Base-by-base conservation (phyloP, 805 yeast species). In the Yamadazyma paraphyllophila region DNA sequence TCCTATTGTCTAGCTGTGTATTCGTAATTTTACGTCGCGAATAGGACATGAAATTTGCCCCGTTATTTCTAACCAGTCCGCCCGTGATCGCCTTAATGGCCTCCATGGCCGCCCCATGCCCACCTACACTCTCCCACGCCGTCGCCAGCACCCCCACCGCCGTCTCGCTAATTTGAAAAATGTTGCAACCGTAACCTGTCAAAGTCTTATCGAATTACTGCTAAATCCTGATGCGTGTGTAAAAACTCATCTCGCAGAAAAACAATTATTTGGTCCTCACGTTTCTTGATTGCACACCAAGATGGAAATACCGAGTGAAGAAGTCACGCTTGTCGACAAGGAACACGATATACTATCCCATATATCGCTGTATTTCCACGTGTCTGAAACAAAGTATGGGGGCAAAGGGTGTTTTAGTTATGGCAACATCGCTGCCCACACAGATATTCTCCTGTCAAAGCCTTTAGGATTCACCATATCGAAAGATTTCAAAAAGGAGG, bases 331-430 rank as follows among this genome's bases (percentile, higher is more conserved):
- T 2, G 44, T 46, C 2, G 54, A 48, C 10, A 40, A 32, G 16
- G 54, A 46, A 8, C 39, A 48, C 2, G 53, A 51, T 16, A 55
- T 57, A 36, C 44, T 59, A 16, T 51, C 55, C 2, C 43, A 52
- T 7, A 41, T 69, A 1, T 69, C 75, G 0, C 60, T 61, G 1
- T 48, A 40, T 12, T 73, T 73, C 48, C 55, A 53, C 5, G 68
- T 75, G 1, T 48, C 54, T 3, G 58, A 62, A 32, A 78, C 83
- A 3, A 58, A 61, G 34, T 77, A 75, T 43, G 73, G 74, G 4
- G 85, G 86, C n/a, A 66, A 87, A 45, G 87, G 86, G 1, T 80
- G 84, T 52, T 82, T 77, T 56, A 76, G 86, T 8, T 51, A 46
- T 0, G 40, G 26, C 16, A 47, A 55, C n/a, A 74, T 83, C 11